Conservation (phyloP, 2,329 filamentous ascomycete genomes). For the Colletotrichum sp. region DNA sequence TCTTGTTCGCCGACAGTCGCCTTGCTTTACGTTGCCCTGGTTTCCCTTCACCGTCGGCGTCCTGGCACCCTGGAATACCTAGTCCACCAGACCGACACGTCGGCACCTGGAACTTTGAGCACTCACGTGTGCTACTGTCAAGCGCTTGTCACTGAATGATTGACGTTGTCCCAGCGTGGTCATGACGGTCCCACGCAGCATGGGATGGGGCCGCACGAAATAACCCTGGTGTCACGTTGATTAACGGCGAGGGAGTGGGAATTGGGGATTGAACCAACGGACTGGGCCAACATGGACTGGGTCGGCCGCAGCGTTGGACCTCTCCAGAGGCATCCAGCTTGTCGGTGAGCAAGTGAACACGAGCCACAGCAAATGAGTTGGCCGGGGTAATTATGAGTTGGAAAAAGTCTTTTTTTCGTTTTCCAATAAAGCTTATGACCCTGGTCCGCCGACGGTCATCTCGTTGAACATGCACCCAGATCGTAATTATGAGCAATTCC, state of each 20-base stretch:
- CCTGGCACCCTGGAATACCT: background rate
- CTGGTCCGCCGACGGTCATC: background rate
- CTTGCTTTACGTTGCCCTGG: background rate
- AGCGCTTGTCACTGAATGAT: background rate
- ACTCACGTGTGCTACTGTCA: background rate
- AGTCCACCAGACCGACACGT: background rate
- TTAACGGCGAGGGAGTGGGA: constrained; percentile 13
- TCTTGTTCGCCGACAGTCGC: background rate
- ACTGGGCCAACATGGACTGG: constrained; percentile 10
- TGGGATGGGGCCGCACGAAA: constrained; percentile 18
- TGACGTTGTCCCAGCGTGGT: constrained; percentile 5
- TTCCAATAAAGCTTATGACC: background rate
- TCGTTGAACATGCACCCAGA: background rate
- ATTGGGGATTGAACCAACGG: constrained; percentile 12
- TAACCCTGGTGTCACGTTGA: constrained; percentile 19
- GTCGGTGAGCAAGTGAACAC: constrained; percentile 16
- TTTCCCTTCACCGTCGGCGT: background rate
- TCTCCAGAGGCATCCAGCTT: constrained; percentile 16
- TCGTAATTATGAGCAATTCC: background rate
- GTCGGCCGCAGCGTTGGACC: constrained; percentile 1
- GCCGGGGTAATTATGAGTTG: constrained; percentile 9
- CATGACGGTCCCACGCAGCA: constrained; percentile 6
- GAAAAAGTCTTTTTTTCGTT: background rate
- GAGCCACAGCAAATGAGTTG: constrained; percentile 18
- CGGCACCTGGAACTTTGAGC: background rate